Evolutionary conservation across 2,329 filamentous ascomycete genomes (phyloP).

Genomic region (Cladosporium sp.): DNA sequence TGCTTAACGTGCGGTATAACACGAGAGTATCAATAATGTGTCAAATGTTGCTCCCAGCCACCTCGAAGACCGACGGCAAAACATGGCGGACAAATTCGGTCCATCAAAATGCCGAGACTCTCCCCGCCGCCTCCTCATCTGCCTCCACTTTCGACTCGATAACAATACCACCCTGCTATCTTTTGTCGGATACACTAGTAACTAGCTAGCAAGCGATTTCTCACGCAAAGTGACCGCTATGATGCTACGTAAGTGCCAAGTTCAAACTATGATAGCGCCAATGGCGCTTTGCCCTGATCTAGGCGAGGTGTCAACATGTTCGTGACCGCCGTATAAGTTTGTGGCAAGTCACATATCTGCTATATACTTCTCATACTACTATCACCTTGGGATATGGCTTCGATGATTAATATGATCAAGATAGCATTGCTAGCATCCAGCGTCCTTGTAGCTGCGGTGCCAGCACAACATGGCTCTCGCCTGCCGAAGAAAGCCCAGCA

Average conservation of each 20-base stretch:
- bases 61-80: not conserved
- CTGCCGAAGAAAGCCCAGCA: not conserved
- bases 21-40: not conserved
- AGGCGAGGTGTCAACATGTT: constrained; percentile 1
- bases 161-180: not conserved
- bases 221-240: not conserved
- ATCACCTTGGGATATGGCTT: not conserved
- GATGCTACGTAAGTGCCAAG: constrained; percentile 5
- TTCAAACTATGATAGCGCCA: not conserved
- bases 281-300: not conserved
- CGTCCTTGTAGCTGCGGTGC: not conserved
- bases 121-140: not conserved
- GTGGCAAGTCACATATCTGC: not conserved
- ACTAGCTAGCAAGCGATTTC: not conserved
- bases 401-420: not conserved
- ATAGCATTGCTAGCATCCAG: not conserved
- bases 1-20: not conserved
- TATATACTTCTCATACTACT: not conserved
- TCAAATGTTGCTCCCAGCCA: not conserved
- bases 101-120: constrained; percentile 10
- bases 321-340: not conserved
- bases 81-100: constrained; percentile 7
- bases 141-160: not conserved
- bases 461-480: constrained; percentile 10
- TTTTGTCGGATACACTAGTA: not conserved